Percentiles rank a stretch among this genome's conserved stretches.
Evolutionary conservation across 2,329 filamentous ascomycete species (phyloP).

Genomic region (Ophiostoma novo-ulmi): DNA sequence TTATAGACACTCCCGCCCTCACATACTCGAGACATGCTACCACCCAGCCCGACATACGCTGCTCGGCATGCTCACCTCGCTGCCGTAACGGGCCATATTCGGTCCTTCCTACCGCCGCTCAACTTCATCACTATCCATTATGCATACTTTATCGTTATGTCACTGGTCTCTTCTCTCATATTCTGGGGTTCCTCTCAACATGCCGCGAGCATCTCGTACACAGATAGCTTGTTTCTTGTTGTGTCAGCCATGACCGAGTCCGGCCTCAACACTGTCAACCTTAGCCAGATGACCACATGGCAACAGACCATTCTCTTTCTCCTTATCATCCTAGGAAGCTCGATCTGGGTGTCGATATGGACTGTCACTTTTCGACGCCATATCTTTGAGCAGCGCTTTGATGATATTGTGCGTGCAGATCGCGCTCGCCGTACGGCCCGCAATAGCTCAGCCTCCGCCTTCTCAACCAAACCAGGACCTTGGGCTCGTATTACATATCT

Average conservation of each 20-base stretch:
- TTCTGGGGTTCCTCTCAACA: conserved; percentile 55
- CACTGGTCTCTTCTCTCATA: conserved; percentile 52
- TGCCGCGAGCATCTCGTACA: conserved; percentile 50
- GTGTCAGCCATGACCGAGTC: conserved; percentile 63
- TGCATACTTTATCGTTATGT: conserved; percentile 56
- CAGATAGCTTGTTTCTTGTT: conserved; percentile 59
- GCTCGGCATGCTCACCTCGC: not conserved
- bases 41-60: not conserved
- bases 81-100: conserved; percentile 32
- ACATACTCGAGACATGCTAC: not conserved
- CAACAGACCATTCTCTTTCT: conserved; percentile 61
- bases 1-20: not conserved
- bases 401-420: conserved; percentile 45
- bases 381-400: conserved; percentile 58
- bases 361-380: conserved; percentile 57
- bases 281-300: conserved; percentile 59
- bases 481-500: not conserved
- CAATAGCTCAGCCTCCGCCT: not conserved
- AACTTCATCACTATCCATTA: conserved; percentile 64
- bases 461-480: not conserved
- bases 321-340: conserved; percentile 58
- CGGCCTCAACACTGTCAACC: conserved; percentile 59
- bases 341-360: conserved; percentile 59
- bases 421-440: conserved; percentile 32
- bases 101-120: conserved; percentile 42